Evolutionary conservation across 495 filamentous ascomycete species (phyloP).

Genomic region (Chaetomidium leptoderma): DNA sequence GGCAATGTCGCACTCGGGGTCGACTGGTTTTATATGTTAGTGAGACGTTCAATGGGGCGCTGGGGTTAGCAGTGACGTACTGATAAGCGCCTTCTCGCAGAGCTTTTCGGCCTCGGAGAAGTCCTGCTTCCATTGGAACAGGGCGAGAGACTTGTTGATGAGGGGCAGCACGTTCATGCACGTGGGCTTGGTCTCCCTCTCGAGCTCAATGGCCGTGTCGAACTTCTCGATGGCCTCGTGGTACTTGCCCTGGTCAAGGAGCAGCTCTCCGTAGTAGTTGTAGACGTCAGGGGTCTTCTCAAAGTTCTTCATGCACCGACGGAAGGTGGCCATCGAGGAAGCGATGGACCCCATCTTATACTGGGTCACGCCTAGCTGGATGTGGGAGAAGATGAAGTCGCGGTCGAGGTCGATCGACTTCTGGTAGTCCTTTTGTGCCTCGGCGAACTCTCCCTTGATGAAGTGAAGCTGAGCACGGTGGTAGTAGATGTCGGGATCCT

Average conservation of each 20-base stretch:
- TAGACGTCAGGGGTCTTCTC: constrained; percentile 95
- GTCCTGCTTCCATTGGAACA: constrained; percentile 98
- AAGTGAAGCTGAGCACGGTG: constrained; percentile 98
- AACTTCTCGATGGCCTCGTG: constrained; percentile 97
- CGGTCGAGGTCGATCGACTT: constrained; percentile 96
- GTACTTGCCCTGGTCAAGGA: constrained; percentile 94
- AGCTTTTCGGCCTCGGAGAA: constrained; percentile 91
- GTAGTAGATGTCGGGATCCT: constrained; percentile 98
- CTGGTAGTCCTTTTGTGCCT: constrained; percentile 97
- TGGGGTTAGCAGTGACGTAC: constrained; percentile 51
- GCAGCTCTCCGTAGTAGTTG: constrained; percentile 98
- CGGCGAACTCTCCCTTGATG: constrained; percentile 87
- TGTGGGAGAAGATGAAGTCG: constrained; percentile 98
- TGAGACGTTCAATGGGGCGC: neutral
- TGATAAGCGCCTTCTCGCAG: constrained; percentile 94
- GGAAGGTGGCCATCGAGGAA: constrained; percentile 97
- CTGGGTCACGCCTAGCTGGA: constrained; percentile 97
- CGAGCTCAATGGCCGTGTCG: constrained; percentile 95
- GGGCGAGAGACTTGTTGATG: constrained; percentile 95
- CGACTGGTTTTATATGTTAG: constrained; percentile 59
- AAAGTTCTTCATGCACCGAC: constrained; percentile 97
- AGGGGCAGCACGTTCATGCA: constrained; percentile 96
- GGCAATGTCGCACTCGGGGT: constrained; percentile 97
- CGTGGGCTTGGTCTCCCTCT: constrained; percentile 86
- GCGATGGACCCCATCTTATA: constrained; percentile 99